These are phyloP conservation scores for Sisymbrium irio DNA, from an alignment of 345 rosid species.

Conservation along the genomic window DNA sequence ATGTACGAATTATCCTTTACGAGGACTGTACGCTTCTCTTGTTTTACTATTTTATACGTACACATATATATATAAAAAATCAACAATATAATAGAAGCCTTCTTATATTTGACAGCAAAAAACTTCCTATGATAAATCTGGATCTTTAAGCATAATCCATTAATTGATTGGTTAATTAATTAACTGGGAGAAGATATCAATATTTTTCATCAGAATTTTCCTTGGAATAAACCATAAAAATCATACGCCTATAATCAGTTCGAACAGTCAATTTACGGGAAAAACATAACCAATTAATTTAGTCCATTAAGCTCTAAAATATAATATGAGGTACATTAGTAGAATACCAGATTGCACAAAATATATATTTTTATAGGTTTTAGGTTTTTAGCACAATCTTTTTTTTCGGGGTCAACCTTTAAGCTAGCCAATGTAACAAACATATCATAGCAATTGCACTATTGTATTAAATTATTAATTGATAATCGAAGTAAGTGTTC, in stretches of 20 bases:
- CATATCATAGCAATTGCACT: background rate
- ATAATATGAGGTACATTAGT: too few relatives aligned
- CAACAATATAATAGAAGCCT: background rate
- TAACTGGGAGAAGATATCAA: background rate
- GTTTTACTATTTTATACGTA: background rate
- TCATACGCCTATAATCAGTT: background rate
- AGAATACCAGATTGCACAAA: background rate
- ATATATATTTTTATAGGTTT: background rate
- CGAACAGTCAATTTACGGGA: background rate
- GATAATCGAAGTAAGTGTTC: background rate
- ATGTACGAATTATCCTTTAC: background rate
- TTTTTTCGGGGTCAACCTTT: background rate
- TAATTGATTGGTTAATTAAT: background rate
- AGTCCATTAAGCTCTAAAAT: background rate
- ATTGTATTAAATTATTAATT: background rate
- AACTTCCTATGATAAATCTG: constrained; percentile 3
- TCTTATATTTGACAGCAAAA: background rate
- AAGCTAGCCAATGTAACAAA: background rate
- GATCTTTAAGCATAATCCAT: background rate
- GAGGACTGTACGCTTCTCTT: too few relatives aligned
- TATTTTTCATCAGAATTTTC: background rate
- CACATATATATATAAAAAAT: background rate
- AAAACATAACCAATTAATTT: background rate
- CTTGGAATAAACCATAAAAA: too few relatives aligned
- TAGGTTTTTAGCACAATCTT: background rate